Evolutionary conservation across 1,139 yeast genomes (phyloP), one percentile per base, ranked within the genome.

Genomic region (Tardiomyces digboiensis): DNA sequence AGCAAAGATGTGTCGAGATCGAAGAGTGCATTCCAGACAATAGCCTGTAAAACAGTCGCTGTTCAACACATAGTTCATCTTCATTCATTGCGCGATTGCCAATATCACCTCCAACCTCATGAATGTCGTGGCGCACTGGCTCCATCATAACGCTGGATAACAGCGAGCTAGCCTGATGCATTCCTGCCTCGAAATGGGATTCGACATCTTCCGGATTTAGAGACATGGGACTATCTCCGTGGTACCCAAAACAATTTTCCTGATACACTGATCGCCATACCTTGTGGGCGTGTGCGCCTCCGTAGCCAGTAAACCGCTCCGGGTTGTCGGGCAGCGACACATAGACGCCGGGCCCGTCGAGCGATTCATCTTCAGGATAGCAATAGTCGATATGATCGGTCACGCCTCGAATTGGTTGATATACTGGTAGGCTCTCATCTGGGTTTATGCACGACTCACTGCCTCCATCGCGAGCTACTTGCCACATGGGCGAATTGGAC

Each of bases 21-120:
- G 96, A 86, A 1, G 97, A 88, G 62, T 93, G 99, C 83, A 93
- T 76, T 2, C 99, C 99, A 40, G 94, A 82, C 18, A 93, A 73
- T 45, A 93, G 67, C 52, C 95, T 75, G 66, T 83, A 89, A 59
- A 93, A 93, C 39, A 88, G 77, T 53, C 88, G 80, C 67, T 89
- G 91, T 57, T 93, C 97, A 12, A 73, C 62, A 61, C 97, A 88
- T 51, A 71, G 74, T 23, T 70, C 72, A 36, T 66, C 66, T 39
- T 56, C 42, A 20, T 48, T 56, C 49, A 61, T 47, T 14, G 62
- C 62, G 13, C 45, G 48, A 7, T 55, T 48, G 19, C 58, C 62
- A 4, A 44, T 48, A 29, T 59, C 62, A 7, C 62, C 64, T 16
- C 60, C 63, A 16, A 56, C 54, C 43, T 58, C 63, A 29, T 41